These are phyloP conservation scores for Chlamydomonas sphaeroides DNA, from an alignment of 139 green algal genomes.

Conservation along the genomic window DNA sequence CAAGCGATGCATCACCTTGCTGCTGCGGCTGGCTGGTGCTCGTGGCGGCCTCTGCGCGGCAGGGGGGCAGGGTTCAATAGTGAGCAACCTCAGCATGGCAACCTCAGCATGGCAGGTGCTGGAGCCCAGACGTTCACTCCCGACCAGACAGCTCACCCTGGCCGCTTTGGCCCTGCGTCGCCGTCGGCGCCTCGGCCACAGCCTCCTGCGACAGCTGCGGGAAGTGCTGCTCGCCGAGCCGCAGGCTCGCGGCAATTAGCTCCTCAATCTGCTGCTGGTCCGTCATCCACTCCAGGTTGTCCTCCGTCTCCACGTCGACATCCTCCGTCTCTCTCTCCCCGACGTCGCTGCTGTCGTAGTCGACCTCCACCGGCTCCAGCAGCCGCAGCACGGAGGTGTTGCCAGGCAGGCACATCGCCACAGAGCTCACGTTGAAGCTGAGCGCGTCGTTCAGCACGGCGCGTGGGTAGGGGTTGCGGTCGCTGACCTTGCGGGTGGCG, in stretches of 20 bases:
- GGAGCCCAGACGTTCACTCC: no score
- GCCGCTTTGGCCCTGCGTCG: no score
- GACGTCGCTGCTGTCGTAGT: background rate
- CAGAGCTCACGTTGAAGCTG: background rate
- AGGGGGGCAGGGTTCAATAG: no score
- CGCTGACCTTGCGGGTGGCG: background rate
- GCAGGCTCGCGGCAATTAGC: background rate
- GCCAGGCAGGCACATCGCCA: constrained; percentile 26
- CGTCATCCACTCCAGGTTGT: constrained; percentile 6
- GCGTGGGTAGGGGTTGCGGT: no score
- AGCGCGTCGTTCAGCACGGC: constrained; percentile 33
- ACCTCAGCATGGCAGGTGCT: no score
- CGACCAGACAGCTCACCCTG: no score
- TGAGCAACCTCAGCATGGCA: no score
- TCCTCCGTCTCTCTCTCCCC: background rate
- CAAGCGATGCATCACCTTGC: no score
- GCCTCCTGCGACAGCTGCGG: background rate
- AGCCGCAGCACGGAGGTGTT: background rate
- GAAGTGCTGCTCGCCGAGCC: constrained; percentile 16
- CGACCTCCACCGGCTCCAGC: background rate
- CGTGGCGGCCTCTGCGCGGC: no score
- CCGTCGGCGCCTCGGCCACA: background rate
- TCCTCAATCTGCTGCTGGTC: background rate
- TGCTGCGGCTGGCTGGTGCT: no score
- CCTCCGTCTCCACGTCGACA: background rate